Evolutionary conservation across 352 stramenopile genomes (phyloP).

Genomic region (Phytopythium montanum): DNA sequence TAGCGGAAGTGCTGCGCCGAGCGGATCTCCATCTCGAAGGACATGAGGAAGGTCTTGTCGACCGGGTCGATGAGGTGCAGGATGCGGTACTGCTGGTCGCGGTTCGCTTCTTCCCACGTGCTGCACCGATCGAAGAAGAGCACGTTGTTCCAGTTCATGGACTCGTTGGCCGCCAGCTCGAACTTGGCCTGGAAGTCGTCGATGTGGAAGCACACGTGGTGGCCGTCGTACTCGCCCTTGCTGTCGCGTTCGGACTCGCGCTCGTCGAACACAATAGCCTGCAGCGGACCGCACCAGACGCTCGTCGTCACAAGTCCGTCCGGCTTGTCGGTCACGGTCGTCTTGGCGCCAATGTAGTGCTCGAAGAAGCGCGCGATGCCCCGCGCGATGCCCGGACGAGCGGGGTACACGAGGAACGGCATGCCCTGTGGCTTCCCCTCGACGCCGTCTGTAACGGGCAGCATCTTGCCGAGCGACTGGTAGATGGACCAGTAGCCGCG

Average conservation of each 20-base stretch:
- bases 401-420: constrained; percentile 57
- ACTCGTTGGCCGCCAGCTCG: constrained; percentile 48
- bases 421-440: constrained; percentile 46
- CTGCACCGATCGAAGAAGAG: constrained; percentile 73
- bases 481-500: constrained; percentile 58
- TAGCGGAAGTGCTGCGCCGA: constrained; percentile 67
- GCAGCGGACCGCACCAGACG: constrained; percentile 51
- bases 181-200: constrained; percentile 64
- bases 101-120: constrained; percentile 58
- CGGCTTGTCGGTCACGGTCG: constrained; percentile 36
- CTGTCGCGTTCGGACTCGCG: constrained; percentile 40
- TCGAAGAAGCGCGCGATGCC: constrained; percentile 71
- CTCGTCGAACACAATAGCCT: constrained; percentile 65
- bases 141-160: constrained; percentile 70
- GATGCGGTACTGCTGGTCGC: constrained; percentile 73
- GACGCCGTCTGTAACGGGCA: constrained; percentile 39
- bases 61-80: constrained; percentile 58
- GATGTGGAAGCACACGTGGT: constrained; percentile 77
- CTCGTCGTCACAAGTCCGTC: constrained; percentile 34
- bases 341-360: constrained; percentile 59
- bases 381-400: constrained; percentile 45
- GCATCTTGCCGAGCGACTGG: constrained; percentile 43
- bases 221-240: constrained; percentile 68
- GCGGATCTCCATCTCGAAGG: constrained; percentile 71
- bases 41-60: constrained; percentile 59